Base-by-base conservation (phyloP, 106 monocot species). In the Amphibolis antarctica region DNA sequence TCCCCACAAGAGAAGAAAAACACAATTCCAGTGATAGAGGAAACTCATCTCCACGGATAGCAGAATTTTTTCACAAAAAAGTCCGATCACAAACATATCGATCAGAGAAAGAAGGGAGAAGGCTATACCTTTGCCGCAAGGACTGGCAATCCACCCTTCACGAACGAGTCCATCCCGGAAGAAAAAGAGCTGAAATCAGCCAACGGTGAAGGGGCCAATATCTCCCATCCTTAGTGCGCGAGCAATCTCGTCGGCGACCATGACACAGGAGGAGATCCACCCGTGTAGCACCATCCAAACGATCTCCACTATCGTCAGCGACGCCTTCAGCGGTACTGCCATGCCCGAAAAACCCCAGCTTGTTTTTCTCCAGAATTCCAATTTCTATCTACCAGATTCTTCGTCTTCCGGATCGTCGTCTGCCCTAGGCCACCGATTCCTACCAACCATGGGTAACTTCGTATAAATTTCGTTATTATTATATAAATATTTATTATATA, bases 191-290 rank as follows among this genome's bases (percentile, higher is more conserved):
- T 25, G 53, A 12, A 24, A 20, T 84, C 68, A 88, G 46, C 79
- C 88, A 18, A 88, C 68, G 19, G 72, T 61, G 59, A 90, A 80
- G 22, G 89, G 80, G 17, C 83, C 65, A 5, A 75, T 70, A 28
- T 77, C 76, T n/a, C 81, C 82, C 17, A 65, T 26, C 24, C 81
- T 47, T 45, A 92, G 69, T 15, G 84, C 86, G 28, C 64, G 69
- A 18, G 88, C 92, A 44, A 92, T 92, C 82, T 92, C 87, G 15
- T 88, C 85, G 53, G 92, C 92, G 51, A 88, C 76, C 13, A 50
- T 31, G 26, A 88, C 59, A 42, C 88, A 82, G 25, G 75, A 77
- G 17, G 87, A 87, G 55, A 92, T 79, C 92, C 92, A 92, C 13
- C 76, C 70, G 61, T 80, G 66, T 48, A 92, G 80, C 17, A 63